Evolutionary conservation across 1,284 basidiomycete genomes (phyloP), one percentile per base, ranked within the genome.

Genomic region (Pseudozyma flocculosa): DNA sequence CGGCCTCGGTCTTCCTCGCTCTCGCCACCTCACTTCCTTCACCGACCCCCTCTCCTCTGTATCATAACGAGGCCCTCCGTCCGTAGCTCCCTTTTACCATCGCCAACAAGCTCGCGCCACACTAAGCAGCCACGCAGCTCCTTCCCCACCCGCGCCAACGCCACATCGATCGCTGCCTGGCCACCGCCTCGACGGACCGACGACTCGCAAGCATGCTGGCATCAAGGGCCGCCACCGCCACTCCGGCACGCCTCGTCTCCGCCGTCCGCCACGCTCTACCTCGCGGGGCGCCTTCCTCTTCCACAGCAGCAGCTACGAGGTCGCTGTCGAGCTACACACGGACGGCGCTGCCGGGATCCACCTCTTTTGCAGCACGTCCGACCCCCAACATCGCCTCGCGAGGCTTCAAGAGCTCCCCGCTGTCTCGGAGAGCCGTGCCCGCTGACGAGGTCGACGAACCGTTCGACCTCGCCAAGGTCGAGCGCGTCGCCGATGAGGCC

Each of bases 401-500:
- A 14, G 48, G 50, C 13, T 58, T 72, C 21, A 62, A 52, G 14
- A 63, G 54, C 3, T 60, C 62, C 5, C 21, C 54, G 4, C 48
- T 47, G 13, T 43, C 52, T 11, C 47, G 61, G 34, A 40, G 50
- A 26, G 70, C 70, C 15, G 58, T 55, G 4, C 66, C 59, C n/a
- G 48, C 59, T 37, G 72, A 70, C 36, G 70, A 70, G 18, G 66
- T 50, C 37, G 73, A 72, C 42, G 71, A 70, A 37, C 61, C 67
- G 14, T 73, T 76, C 43, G 75, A 78, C 47, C 45, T 78, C 32
- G 50, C 56, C 24, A 63, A 55, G 4, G 70, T 78, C 13, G 78
- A 79, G 57, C 61, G 76, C 15, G 78, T 74, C n/a, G 64, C 72
- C 29, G 77, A 78, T 55, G 87, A 93, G 61, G 92, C 92, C 44